Evolutionary conservation across 176 grass and related monocot species (phyloP), one percentile per base, ranked within the genome.

Genomic region (Sorghum bicolor): DNA sequence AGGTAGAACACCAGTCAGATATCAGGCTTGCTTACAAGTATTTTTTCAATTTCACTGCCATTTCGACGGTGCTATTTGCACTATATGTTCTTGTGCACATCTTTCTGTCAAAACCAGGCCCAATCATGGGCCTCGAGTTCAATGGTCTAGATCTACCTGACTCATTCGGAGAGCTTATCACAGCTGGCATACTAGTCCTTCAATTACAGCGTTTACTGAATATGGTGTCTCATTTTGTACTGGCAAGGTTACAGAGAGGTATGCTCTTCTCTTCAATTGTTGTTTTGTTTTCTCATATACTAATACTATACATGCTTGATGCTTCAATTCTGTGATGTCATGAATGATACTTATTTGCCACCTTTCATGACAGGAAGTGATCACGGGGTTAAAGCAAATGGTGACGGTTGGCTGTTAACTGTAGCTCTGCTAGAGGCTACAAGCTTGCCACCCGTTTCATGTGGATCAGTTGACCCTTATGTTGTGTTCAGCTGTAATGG

Each of bases 401-500:
- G 89, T 78, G 96, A 95, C 26, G 96, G 91, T 30, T 98, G 96
- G 96, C 84, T 93, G 19, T 75, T 98, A 64, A 95, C 91, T 58
- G 82, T 95, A 70, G 96, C 90, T 88, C 88, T 98, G 31, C 71
- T 95, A 58, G 89, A 98, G 64, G 92, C 88, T 32, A 86, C 69
- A 45, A 92, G 81, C 60, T 92, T 98, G 64, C 96, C 92, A 11
- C 84, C 87, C 22, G 72, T 92, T 73, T 84, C 75, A 33, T 84
- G 66, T 84, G 91, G 87, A 30, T 91, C 84, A 7, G 77, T 94
- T 69, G 87, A 95, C 85, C 96, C 96, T 76, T 95, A 95, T 74
- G 92, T 95, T 20, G 88, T 95, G 44, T 89, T 98, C 58, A 93
- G 80, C 79, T 98, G 92, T 75, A 98, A 95, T 77, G 85, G 96